These are phyloP conservation scores for Dictyostelium intermedium DNA, from an alignment of 78 protist genomes.

Conservation along the genomic window DNA sequence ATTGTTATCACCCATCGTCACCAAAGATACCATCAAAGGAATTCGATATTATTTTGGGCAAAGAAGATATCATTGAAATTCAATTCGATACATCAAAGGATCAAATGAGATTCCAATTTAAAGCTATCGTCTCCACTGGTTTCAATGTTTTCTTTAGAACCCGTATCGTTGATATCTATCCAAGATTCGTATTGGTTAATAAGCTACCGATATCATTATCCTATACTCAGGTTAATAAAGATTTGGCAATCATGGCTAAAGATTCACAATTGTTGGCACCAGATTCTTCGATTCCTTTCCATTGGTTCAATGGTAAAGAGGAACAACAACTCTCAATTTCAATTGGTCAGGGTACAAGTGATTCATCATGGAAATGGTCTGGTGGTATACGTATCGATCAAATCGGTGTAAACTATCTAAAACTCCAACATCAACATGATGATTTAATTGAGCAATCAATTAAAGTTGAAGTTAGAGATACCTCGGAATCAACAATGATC, in stretches of 20 bases:
- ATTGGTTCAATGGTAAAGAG: conserved; percentile 61
- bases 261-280: conserved; percentile 23
- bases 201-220: conserved; percentile 26
- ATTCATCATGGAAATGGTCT: conserved; percentile 34
- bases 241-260: conserved; percentile 13
- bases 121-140: conserved; percentile 44
- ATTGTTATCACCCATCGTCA: conserved; percentile 42
- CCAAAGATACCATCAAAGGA: conserved; percentile 49
- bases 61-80: conserved; percentile 75
- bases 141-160: conserved; percentile 39
- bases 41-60: conserved; percentile 68
- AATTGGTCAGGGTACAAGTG: background rate
- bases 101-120: conserved; percentile 56
- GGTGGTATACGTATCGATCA: conserved; percentile 34
- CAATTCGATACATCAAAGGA: conserved; percentile 23
- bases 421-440: conserved; percentile 10
- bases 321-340: conserved; percentile 57
- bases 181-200: conserved; percentile 43
- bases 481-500: conserved; percentile 53
- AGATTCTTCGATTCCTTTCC: conserved; percentile 41
- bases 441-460: conserved; percentile 22
- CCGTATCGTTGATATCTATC: conserved; percentile 46
- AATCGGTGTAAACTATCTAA: conserved; percentile 34
- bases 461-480: conserved; percentile 48
- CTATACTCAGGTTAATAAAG: conserved; percentile 37